phyloP scores from a whole-genome alignment of 768 basidiomycete species.

The Trametes meyenii region DNA sequence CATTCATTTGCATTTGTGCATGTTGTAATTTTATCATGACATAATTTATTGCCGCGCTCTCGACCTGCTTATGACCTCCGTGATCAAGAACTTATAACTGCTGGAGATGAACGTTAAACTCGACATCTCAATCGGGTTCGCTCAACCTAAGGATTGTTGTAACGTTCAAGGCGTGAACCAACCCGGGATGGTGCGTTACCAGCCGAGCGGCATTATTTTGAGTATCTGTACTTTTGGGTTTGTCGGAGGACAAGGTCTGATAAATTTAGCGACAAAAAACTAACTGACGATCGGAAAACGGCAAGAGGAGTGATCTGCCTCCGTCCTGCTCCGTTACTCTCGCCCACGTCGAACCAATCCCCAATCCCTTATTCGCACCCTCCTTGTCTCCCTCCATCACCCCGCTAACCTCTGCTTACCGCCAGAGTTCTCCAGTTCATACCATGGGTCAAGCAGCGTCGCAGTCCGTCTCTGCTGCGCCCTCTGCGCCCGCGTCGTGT shows the following conservation, averaged over 20 bases:
- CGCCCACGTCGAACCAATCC: background rate
- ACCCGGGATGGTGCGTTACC: too few species aligned
- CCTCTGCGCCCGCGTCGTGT: slow-evolving; percentile 25
- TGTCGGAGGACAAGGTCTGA: background rate
- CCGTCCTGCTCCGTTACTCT: slow-evolving; percentile 20
- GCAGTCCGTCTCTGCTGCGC: slow-evolving; percentile 26
- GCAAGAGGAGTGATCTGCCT: slow-evolving; percentile 1
- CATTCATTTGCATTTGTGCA: background rate
- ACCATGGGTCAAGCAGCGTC: slow-evolving; percentile 36
- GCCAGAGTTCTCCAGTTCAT: background rate
- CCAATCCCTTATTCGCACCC: background rate
- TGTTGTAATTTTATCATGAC: slow-evolving; percentile 9
- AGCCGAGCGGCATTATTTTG: too few species aligned
- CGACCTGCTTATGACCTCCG: background rate
- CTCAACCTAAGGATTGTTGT: too few species aligned
- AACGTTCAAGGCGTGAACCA: too few species aligned
- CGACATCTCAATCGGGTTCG: too few species aligned
- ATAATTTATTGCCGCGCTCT: slow-evolving; percentile 2
- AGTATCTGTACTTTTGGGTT: background rate
- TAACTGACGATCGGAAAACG: slow-evolving; percentile 10
- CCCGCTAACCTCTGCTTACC: background rate
- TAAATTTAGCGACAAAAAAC: background rate
- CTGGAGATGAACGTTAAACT: background rate
- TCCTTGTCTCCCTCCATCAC: too few species aligned
- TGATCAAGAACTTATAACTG: background rate